Percentiles rank a stretch among this genome's conserved stretches.
Conservation (phyloP, 2,329 filamentous ascomycete species). For the Cladosporium sp. region DNA sequence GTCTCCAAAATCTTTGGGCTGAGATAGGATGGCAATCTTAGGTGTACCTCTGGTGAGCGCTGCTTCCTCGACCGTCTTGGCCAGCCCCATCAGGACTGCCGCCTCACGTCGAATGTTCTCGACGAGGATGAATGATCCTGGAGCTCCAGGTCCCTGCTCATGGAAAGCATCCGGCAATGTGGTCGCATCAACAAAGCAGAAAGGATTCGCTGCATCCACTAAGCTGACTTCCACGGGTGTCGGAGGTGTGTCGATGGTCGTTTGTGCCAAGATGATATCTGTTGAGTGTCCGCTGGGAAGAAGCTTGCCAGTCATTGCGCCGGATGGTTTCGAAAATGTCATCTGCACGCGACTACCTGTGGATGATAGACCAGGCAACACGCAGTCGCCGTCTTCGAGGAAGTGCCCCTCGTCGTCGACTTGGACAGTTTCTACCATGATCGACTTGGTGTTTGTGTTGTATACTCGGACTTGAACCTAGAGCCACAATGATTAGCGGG, state of each 20-base stretch:
- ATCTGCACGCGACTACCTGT: constrained; percentile 25
- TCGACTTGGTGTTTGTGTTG: constrained; percentile 29
- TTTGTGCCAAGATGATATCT: constrained; percentile 25
- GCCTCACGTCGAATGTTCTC: constrained; percentile 25
- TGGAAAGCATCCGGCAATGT: constrained; percentile 21
- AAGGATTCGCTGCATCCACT: constrained; percentile 29
- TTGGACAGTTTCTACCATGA: constrained; percentile 28
- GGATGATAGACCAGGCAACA: constrained; percentile 22
- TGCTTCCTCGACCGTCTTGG: constrained; percentile 25
- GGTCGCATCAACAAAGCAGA: constrained; percentile 23
- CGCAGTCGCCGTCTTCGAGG: constrained; percentile 28
- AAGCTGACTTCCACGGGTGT: constrained; percentile 24
- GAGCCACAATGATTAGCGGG: not conserved
- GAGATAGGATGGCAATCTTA: constrained; percentile 28
- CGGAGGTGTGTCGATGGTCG: constrained; percentile 21
- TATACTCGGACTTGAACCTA: constrained; percentile 27
- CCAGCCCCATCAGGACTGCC: constrained; percentile 27
- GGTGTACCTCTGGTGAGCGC: constrained; percentile 28
- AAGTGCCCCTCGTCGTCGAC: constrained; percentile 29
- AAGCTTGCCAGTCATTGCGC: constrained; percentile 27
- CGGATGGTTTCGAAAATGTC: constrained; percentile 24
- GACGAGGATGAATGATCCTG: constrained; percentile 24
- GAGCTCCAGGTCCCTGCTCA: constrained; percentile 14
- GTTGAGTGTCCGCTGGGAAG: constrained; percentile 23
- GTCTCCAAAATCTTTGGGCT: constrained; percentile 20